phyloP scores from a whole-genome alignment of 2,329 filamentous ascomycete genomes.

The Alternaria rosae region DNA sequence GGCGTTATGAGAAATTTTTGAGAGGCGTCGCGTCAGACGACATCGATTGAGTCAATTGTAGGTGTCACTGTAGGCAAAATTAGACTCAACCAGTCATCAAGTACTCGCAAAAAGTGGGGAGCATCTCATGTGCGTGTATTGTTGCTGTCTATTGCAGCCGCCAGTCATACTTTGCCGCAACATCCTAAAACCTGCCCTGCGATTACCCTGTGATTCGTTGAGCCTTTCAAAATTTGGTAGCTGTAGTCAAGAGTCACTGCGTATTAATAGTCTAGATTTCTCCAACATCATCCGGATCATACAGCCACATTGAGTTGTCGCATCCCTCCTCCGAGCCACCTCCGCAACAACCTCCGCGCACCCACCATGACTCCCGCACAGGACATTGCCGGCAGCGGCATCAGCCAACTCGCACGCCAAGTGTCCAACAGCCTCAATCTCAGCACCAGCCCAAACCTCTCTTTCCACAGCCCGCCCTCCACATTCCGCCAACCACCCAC shows the following conservation, averaged over 20 bases:
- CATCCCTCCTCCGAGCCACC: constrained; percentile 24
- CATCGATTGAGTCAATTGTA: constrained; percentile 25
- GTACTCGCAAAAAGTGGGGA: constrained; percentile 21
- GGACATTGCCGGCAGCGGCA: constrained; percentile 45
- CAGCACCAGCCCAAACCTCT: constrained; percentile 76
- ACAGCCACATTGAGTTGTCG: constrained; percentile 28
- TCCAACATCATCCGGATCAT: constrained; percentile 18
- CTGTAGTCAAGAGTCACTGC: not conserved
- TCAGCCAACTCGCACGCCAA: constrained; percentile 50
- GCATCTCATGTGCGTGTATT: constrained; percentile 22
- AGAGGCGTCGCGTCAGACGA: constrained; percentile 12
- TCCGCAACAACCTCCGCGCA: constrained; percentile 32
- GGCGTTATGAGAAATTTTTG: constrained; percentile 40
- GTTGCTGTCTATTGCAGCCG: constrained; percentile 24
- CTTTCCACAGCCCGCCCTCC: constrained; percentile 76
- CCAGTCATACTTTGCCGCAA: constrained; percentile 21
- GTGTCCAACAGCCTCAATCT: constrained; percentile 69
- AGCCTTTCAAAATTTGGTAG: not conserved
- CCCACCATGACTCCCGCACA: constrained; percentile 46
- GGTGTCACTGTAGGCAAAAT: constrained; percentile 16
- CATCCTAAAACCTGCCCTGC: constrained; percentile 9
- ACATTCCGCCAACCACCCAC: constrained; percentile 57
- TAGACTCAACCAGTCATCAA: constrained; percentile 12
- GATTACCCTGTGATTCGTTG: constrained; percentile 10
- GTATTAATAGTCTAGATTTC: constrained; percentile 5